Percentiles rank a stretch among this genome's conserved stretches.
These are phyloP conservation scores for Omphalotus guepiniiformis DNA, from an alignment of 768 basidiomycete species.

Conservation along the genomic window DNA sequence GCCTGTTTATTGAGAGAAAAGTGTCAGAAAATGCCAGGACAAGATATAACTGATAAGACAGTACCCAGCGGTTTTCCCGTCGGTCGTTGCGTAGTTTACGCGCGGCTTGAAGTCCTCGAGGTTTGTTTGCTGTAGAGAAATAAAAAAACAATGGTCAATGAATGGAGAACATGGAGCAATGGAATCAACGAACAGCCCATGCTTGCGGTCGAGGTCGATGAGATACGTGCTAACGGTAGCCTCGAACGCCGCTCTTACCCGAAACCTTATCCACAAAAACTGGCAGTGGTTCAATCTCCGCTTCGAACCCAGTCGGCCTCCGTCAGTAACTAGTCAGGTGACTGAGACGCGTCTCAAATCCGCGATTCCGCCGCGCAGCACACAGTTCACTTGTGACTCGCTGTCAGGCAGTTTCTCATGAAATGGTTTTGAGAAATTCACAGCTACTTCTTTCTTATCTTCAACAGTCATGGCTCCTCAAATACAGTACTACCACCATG, in stretches of 20 bases:
- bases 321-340: not conserved
- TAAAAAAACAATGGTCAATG: conserved; percentile 10
- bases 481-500: conserved; percentile 49
- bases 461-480: conserved; percentile 10
- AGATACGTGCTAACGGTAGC: conserved; percentile 19
- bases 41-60: not conserved
- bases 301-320: no score
- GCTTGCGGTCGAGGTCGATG: conserved; percentile 57
- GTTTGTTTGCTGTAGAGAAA: conserved; percentile 80
- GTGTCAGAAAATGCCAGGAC: conserved; percentile 9
- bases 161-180: no score
- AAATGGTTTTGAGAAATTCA: not conserved
- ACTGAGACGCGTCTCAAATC: not conserved
- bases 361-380: no score
- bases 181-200: conserved; percentile 88
- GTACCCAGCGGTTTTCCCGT: conserved; percentile 95
- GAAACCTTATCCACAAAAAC: conserved; percentile 45
- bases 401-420: not conserved
- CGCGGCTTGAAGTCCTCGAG: conserved; percentile 97
- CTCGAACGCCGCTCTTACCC: conserved; percentile 25
- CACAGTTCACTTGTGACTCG: not conserved
- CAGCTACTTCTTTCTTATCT: not conserved
- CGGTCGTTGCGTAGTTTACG: conserved; percentile 95
- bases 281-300: not conserved
- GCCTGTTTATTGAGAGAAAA: conserved; percentile 48